phyloP scores from a whole-genome alignment of 768 basidiomycete genomes.

The Melanogaster broomeanus region DNA sequence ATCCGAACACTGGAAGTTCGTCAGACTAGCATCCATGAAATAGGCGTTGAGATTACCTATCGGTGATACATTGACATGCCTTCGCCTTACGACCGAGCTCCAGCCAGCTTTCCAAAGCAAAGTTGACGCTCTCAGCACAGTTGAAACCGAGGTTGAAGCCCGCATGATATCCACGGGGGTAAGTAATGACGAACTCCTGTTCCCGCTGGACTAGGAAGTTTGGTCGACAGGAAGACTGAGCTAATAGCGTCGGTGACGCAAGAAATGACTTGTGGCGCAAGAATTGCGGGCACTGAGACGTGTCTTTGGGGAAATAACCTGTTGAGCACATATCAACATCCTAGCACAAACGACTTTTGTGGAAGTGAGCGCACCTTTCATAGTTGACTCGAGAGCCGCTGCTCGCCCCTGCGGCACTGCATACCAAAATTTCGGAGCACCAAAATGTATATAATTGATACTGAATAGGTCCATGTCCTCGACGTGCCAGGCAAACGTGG shows the following conservation, averaged over 20 bases:
- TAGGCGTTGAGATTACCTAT: constrained; percentile 52
- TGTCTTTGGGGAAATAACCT: constrained; percentile 92
- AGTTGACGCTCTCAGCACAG: constrained; percentile 97
- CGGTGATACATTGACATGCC: constrained; percentile 69
- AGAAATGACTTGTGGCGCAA: constrained; percentile 96
- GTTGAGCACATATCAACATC: constrained; percentile 5
- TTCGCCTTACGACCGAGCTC: constrained; percentile 83
- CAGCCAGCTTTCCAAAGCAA: constrained; percentile 93
- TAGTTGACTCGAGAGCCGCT: constrained; percentile 79
- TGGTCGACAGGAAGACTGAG: constrained; percentile 76
- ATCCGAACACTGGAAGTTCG: constrained; percentile 73
- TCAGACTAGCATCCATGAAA: constrained; percentile 7
- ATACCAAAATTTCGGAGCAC: constrained; percentile 97
- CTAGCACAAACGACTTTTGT: neutral
- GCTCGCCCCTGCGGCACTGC: constrained; percentile 89
- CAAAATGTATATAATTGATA: constrained; percentile 99
- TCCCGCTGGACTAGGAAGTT: constrained; percentile 90
- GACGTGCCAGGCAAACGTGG: constrained; percentile 98
- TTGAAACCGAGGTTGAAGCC: constrained; percentile 97
- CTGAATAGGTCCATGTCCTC: constrained; percentile 99
- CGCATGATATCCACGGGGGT: constrained; percentile 92
- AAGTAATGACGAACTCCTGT: constrained; percentile 97
- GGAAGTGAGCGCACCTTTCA: constrained; percentile 63
- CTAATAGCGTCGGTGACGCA: constrained; percentile 82
- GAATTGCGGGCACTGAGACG: constrained; percentile 86